Conservation (phyloP, 495 filamentous ascomycete genomes). For the Lasiosphaeriaceae sp. region DNA sequence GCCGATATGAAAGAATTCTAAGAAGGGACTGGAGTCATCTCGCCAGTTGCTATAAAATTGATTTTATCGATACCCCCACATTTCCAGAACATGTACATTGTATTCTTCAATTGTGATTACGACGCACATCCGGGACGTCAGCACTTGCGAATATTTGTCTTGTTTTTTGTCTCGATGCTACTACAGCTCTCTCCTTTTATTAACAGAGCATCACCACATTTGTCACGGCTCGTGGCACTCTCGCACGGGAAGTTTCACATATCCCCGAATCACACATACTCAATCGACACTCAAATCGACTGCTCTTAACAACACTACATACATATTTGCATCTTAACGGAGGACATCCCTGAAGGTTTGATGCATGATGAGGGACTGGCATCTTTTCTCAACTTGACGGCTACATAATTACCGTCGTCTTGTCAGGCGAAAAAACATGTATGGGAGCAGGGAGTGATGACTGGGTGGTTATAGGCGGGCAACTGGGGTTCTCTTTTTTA, state of each 20-base stretch:
- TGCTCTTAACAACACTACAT: too few relatives aligned
- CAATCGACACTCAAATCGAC: too few relatives aligned
- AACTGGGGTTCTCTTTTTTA: neutral
- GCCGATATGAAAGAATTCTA: neutral
- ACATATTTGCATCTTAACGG: too few relatives aligned
- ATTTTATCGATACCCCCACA: conserved; percentile 18
- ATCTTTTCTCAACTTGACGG: too few relatives aligned
- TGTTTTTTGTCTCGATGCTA: conserved; percentile 6
- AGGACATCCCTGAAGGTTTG: too few relatives aligned
- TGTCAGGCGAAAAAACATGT: too few relatives aligned
- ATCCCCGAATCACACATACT: neutral
- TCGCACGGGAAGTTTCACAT: neutral
- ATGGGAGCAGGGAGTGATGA: too few relatives aligned
- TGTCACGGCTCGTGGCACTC: neutral
- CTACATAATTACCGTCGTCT: too few relatives aligned
- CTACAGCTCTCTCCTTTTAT: conserved; percentile 1
- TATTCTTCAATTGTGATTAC: conserved; percentile 5
- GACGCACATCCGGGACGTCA: neutral
- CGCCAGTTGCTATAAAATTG: neutral
- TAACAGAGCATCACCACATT: neutral
- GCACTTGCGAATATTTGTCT: neutral
- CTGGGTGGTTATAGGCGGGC: too few relatives aligned
- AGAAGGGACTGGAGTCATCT: neutral
- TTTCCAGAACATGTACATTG: conserved; percentile 14
- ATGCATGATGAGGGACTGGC: too few relatives aligned